These are phyloP conservation scores for Ceratocystis smalleyi DNA, from an alignment of 2,329 filamentous ascomycete species.

Conservation along the genomic window DNA sequence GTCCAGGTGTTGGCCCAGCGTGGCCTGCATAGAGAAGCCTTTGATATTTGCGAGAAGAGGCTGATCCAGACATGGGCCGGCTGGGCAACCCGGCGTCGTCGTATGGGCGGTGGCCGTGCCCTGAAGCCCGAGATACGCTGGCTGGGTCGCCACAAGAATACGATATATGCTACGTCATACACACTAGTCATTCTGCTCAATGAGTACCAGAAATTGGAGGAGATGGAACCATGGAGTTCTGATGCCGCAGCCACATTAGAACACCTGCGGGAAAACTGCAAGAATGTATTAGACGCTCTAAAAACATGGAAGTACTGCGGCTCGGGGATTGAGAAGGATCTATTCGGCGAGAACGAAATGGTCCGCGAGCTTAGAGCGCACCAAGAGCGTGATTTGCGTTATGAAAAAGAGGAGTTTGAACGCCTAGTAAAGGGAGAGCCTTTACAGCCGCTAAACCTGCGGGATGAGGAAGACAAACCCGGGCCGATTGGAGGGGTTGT, in stretches of 20 bases:
- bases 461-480: not conserved
- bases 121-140: slow-evolving; percentile 13
- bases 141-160: slow-evolving; percentile 24
- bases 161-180: slow-evolving; percentile 28
- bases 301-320: slow-evolving; percentile 17
- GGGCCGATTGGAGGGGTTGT: no score
- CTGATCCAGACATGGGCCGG: slow-evolving; percentile 69
- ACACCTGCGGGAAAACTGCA: slow-evolving; percentile 22
- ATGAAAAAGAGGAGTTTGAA: slow-evolving; percentile 7
- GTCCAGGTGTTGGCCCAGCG: slow-evolving; percentile 51
- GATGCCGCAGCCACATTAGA: slow-evolving; percentile 26
- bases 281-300: slow-evolving; percentile 24
- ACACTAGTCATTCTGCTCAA: slow-evolving; percentile 35
- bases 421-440: not conserved
- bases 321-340: slow-evolving; percentile 12
- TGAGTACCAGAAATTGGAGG: slow-evolving; percentile 35
- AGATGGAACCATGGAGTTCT: slow-evolving; percentile 33
- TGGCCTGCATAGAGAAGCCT: slow-evolving; percentile 49
- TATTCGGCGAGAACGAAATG: slow-evolving; percentile 16
- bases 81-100: slow-evolving; percentile 38
- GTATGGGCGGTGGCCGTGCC: slow-evolving; percentile 18
- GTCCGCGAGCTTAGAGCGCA: slow-evolving; percentile 8
- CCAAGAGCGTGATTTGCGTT: not conserved
- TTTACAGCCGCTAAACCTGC: not conserved
- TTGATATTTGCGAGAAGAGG: slow-evolving; percentile 55